Percentiles rank a stretch among this genome's conserved stretches.
phyloP scores from a whole-genome alignment of 495 filamentous ascomycete genomes.

The Aspergillus heteromorphus region DNA sequence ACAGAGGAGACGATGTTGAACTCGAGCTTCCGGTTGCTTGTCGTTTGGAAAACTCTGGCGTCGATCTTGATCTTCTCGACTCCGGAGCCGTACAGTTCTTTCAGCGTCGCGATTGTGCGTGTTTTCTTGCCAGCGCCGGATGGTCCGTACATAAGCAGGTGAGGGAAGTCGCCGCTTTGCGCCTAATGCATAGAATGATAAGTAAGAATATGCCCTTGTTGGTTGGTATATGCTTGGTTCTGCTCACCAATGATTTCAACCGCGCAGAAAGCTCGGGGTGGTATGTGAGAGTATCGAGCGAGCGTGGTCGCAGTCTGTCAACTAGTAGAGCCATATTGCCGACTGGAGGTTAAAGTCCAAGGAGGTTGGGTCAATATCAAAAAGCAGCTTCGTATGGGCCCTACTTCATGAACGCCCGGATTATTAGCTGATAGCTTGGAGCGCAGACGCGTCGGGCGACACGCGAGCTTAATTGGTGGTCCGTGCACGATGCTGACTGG shows the following conservation, averaged over 20 bases:
- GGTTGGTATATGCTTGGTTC: too few species aligned
- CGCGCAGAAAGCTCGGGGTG: slow-evolving; percentile 84
- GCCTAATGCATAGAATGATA: slow-evolving; percentile 49
- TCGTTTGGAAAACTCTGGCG: slow-evolving; percentile 91
- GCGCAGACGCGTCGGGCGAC: slow-evolving; percentile 33
- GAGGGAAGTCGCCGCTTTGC: slow-evolving; percentile 93
- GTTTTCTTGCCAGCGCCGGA: slow-evolving; percentile 98
- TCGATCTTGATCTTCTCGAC: slow-evolving; percentile 98
- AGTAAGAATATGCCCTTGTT: not conserved
- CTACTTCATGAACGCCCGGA: not conserved
- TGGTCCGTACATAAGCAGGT: slow-evolving; percentile 92
- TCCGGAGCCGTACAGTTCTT: slow-evolving; percentile 85
- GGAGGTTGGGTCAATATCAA: not conserved
- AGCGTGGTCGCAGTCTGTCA: slow-evolving; percentile 88
- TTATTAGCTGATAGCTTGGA: slow-evolving; percentile 4
- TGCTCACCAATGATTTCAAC: slow-evolving; percentile 74
- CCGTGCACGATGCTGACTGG: slow-evolving; percentile 24
- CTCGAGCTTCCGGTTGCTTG: slow-evolving; percentile 90
- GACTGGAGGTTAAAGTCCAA: not conserved
- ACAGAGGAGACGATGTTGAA: slow-evolving; percentile 96
- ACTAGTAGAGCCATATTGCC: slow-evolving; percentile 72
- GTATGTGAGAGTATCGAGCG: slow-evolving; percentile 80
- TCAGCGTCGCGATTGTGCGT: slow-evolving; percentile 86
- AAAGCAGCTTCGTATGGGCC: not conserved
- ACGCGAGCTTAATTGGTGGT: slow-evolving; percentile 39